A percentile compares a stretch with the other conserved stretches of the same genome.
phyloP scores from a whole-genome alignment of 352 stramenopile species.

The Phytophthora multivora region DNA sequence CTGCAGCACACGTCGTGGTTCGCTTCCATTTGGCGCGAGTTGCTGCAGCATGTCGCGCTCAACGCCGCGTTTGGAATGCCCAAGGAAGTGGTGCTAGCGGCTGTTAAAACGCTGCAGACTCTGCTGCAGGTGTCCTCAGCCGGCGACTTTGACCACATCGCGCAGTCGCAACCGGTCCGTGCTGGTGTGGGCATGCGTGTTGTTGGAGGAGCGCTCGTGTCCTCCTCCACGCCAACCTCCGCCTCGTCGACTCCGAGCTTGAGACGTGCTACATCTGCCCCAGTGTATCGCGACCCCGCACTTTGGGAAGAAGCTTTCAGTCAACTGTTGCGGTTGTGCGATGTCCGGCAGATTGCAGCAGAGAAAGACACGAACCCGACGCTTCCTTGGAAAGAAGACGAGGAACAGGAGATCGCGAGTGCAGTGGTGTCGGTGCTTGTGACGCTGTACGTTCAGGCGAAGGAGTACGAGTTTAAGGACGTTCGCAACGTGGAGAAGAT shows the following conservation, averaged over 20 bases:
- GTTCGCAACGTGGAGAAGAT: constrained; percentile 64
- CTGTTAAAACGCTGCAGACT: constrained; percentile 79
- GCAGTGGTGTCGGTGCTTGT: constrained; percentile 75
- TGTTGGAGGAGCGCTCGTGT: constrained; percentile 83
- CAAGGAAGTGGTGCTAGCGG: constrained; percentile 81
- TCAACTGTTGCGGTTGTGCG: constrained; percentile 61
- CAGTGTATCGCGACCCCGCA: constrained; percentile 47
- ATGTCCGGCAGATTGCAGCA: constrained; percentile 42
- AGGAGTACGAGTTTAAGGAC: constrained; percentile 76
- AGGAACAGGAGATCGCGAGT: constrained; percentile 83
- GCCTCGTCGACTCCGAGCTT: constrained; percentile 24
- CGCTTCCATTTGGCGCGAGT: constrained; percentile 57
- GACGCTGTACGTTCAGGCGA: constrained; percentile 78
- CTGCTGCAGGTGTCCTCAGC: constrained; percentile 81
- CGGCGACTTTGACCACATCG: constrained; percentile 74
- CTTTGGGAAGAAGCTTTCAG: constrained; percentile 77
- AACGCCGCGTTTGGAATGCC: constrained; percentile 59
- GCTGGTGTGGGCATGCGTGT: constrained; percentile 90
- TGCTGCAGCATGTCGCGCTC: constrained; percentile 65
- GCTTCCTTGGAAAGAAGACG: constrained; percentile 60
- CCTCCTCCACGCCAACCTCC: constrained; percentile 33
- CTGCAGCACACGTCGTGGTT: constrained; percentile 69
- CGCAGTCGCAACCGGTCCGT: constrained; percentile 74
- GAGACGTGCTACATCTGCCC: constrained; percentile 17
- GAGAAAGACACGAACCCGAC: constrained; percentile 16